Percentiles rank a stretch among this genome's conserved stretches.
phyloP scores from a whole-genome alignment of 306 rosid genomes.

The Betula pendula region DNA sequence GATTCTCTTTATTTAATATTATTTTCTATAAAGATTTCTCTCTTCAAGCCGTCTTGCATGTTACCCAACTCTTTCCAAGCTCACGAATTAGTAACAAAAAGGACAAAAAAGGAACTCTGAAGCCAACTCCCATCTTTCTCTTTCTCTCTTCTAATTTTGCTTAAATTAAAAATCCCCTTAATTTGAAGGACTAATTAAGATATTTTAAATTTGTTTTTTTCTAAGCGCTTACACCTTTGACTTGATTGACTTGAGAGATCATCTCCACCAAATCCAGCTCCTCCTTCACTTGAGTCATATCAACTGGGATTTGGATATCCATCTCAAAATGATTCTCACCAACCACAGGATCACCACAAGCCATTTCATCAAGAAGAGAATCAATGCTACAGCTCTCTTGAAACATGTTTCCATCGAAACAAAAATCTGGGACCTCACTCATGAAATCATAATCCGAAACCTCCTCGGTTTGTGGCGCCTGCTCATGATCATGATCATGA shows the following conservation, averaged over 20 bases:
- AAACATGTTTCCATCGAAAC: conserved; percentile 61
- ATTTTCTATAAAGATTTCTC: too few species aligned
- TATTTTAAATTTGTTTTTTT: not conserved
- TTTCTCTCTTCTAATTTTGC: not conserved
- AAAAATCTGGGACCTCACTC: conserved; percentile 53
- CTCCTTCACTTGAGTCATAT: conserved; percentile 49
- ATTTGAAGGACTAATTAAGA: not conserved
- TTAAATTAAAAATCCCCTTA: not conserved
- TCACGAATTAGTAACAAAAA: too few species aligned
- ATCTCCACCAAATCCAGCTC: conserved; percentile 89
- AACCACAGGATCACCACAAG: not conserved
- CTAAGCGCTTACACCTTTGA: conserved; percentile 9
- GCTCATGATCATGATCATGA: not conserved
- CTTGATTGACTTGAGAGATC: conserved; percentile 54
- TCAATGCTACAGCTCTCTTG: conserved; percentile 60
- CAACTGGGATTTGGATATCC: too few species aligned
- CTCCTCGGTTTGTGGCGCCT: not conserved
- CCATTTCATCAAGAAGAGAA: conserved; percentile 59
- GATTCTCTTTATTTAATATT: too few species aligned
- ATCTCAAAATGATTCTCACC: conserved; percentile 28
- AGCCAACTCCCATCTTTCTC: not conserved
- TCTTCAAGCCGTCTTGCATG: too few species aligned
- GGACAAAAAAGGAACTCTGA: not conserved
- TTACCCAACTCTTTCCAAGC: too few species aligned
- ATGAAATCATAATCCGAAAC: conserved; percentile 50